Base-by-base conservation (phyloP, 805 yeast genomes). In the Myxozyma kluyveri region DNA sequence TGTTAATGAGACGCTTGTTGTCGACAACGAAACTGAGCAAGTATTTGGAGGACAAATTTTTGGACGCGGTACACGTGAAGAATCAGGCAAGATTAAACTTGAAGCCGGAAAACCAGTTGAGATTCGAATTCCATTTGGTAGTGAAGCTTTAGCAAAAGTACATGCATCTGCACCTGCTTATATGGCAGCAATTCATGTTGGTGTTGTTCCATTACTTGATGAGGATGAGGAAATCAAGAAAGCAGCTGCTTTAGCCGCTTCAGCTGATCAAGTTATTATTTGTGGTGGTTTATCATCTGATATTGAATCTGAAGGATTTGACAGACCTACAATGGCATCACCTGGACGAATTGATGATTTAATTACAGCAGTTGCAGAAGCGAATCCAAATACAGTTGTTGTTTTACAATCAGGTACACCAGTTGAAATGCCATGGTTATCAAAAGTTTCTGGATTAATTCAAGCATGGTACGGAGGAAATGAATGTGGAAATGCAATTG, bases 331-430 rank as follows among this genome's bases (percentile, higher is more conserved):
- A 60, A 69, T 81, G 77, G 72, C 72, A 40, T 67, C 79, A 24
- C 86, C 85, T 26, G 74, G 76, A 14, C 56, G 62, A 40, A 74
- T 76, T 27, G 72, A 76, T 48, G 69, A 73, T 42, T 69, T 81
- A 52, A 70, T 81, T 31, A 64, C 60, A 22, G 76, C 71, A 7
- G 73, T 81, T 9, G 50, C 69, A 32, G 66, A 66, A 32, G 83
- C 71, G 22, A 79, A 80, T 59, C 71, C 74, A 24, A 77, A 80
- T 57, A 72, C 77, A 2, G 73, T 77, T 12, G 71, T 81, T 26
- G 82, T 81, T 21, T 73, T 76, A 59, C 83, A 80, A 61, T 72
- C 81, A 2, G 86, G 86, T 44, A 75, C 83, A 18, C 84, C 86
- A 0, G 82, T 80, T 7, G 73, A 77, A 36, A 65, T 81, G 69